Conservation (phyloP, 805 yeast genomes). For the Diddensiella caesifluorescens region DNA sequence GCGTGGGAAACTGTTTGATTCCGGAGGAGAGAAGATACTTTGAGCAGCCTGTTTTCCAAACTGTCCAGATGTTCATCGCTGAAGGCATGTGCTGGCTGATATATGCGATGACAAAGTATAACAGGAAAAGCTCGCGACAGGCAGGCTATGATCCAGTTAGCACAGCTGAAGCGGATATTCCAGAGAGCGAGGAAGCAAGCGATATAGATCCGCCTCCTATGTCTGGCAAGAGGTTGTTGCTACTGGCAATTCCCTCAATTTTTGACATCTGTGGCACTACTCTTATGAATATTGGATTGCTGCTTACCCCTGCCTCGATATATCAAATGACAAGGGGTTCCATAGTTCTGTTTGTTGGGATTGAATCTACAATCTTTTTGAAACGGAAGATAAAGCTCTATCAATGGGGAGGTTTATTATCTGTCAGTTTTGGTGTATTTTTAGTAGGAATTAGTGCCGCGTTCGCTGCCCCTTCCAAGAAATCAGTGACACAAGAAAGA, state of each 20-base stretch:
- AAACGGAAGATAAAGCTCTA: conserved; percentile 47
- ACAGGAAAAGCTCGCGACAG: background rate
- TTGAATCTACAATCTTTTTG: conserved; percentile 60
- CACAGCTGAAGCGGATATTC: conserved; percentile 6
- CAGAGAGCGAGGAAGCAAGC: conserved; percentile 7
- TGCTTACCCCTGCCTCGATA: conserved; percentile 70
- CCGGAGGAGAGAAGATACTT: conserved; percentile 44
- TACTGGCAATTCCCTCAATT: conserved; percentile 55
- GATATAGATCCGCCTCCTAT: conserved; percentile 12
- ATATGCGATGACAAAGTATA: conserved; percentile 30
- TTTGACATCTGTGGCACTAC: conserved; percentile 75
- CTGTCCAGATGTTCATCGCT: conserved; percentile 77
- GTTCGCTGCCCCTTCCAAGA: background rate
- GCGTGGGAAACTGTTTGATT: conserved; percentile 51
- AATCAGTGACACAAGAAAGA: background rate
- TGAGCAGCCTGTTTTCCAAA: conserved; percentile 75
- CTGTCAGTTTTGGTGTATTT: conserved; percentile 65
- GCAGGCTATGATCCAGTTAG: background rate
- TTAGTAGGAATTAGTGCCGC: conserved; percentile 67
- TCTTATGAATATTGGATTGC: conserved; percentile 65
- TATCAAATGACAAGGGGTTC: conserved; percentile 87
- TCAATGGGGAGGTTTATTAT: conserved; percentile 63
- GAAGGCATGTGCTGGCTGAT: conserved; percentile 50
- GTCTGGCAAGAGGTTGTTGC: conserved; percentile 29
- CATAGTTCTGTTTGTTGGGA: conserved; percentile 68